Evolutionary conservation across 768 basidiomycete species (phyloP).

Genomic region (Leccinum aurantiacum): DNA sequence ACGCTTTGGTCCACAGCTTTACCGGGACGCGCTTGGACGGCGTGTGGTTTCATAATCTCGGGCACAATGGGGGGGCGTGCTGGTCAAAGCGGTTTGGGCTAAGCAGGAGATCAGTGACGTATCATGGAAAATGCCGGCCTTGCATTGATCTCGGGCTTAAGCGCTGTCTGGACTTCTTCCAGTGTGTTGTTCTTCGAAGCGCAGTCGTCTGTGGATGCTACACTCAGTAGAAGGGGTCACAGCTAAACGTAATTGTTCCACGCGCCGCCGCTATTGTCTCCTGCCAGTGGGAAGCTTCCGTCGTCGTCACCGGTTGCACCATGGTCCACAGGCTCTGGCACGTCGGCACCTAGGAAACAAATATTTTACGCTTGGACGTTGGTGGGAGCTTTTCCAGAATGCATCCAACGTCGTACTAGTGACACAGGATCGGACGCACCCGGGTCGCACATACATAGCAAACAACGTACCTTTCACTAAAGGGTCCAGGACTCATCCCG

Average conservation of each 20-base stretch:
- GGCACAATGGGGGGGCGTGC: not conserved
- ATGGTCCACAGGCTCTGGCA: not conserved
- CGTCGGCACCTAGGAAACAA: no score
- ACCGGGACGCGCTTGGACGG: constrained; percentile 9
- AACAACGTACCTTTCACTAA: no score
- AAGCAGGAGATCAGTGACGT: no score
- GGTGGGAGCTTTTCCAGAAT: no score
- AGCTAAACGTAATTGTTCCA: constrained; percentile 2
- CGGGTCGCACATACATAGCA: no score
- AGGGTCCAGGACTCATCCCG: no score
- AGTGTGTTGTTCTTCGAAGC: not conserved
- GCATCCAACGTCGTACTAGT: no score
- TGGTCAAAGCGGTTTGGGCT: not conserved
- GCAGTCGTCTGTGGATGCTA: no score
- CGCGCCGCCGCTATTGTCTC: not conserved
- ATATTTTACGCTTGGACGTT: no score
- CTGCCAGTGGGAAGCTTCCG: not conserved
- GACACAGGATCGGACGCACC: no score
- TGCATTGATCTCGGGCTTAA: constrained; percentile 22
- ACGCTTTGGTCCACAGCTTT: constrained; percentile 7
- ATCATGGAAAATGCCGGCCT: constrained; percentile 16
- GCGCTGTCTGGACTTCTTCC: not conserved
- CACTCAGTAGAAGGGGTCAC: not conserved
- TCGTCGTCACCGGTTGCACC: not conserved
- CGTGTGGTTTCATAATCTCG: constrained; percentile 9